Evolutionary conservation across 306 rosid genomes (phyloP), one percentile per base, ranked within the genome.

Genomic region (Quercus bicolor): DNA sequence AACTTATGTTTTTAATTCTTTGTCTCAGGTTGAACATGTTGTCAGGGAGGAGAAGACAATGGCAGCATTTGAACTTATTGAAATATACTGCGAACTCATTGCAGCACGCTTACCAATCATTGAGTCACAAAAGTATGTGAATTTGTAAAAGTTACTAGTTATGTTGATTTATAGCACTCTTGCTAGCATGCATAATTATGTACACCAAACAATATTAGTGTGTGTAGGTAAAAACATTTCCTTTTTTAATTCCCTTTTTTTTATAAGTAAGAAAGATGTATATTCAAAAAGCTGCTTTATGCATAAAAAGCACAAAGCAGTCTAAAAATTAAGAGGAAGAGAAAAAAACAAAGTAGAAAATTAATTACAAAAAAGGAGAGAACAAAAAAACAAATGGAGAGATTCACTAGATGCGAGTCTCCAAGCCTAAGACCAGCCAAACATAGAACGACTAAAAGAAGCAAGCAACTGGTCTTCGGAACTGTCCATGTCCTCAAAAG

Each of bases 81-180:
- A 93, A 81, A 86, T 93, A 89, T 95, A 91, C 81, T 95, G 99
- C 56, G 99, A 95, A 83, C 94, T 93, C 53, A 89, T 91, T n/a
- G 89, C 83, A 1, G 94, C 96, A 20, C 96, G 99, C 72, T 74
- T 93, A 89, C 87, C 96, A 19, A 89, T 95, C 76, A 90, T 93
- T 70, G 99, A 93, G 80, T 87, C 97, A n/a, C 99, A 93, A 56
- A 95, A 93, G 99, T 95, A 95, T 31, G 89, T 81, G n/a, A 69
- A 82, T 56, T 6, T 28, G 1, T 72, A 55, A 5, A 13, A 23
- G 37, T 33, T 18, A 34, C 3, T 19, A 19, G 28, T 69, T 66
- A 6, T 2, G 54, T 45, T 23, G 28, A 66, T 43, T 60, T 0
- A 19, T 70, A 31, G 18, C 61, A 65, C 76, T 75, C 6, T 66